Evolutionary conservation across 2,329 filamentous ascomycete species (phyloP), one percentile per base, ranked within the genome.

Genomic region (Calonectria hongkongensis): DNA sequence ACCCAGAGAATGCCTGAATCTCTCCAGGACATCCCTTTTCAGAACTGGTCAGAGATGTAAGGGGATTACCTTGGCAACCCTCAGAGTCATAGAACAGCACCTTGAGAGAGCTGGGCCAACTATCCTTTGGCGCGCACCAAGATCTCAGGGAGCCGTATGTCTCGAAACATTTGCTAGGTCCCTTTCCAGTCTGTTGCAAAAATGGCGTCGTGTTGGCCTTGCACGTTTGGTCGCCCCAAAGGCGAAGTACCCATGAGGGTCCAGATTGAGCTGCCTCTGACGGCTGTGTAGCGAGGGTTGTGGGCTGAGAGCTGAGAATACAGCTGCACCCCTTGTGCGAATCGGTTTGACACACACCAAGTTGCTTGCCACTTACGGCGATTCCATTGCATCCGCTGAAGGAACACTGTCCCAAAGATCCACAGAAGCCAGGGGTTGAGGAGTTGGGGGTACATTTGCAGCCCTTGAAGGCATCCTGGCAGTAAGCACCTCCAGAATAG

Each of bases 291-390:
- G 47, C 25, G 0, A 48, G 47, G 10, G 64, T 58, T 8, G 65
- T 58, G 3, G 65, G 65, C 28, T 58, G 51, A 28, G 51, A 43
- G 51, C 30, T 25, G 15, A 67, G 50, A 13, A 48, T 54, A 18
- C 65, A 60, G 28, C 51, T 67, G 18, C 65, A 67, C 27, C 65
- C 51, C 65, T 58, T 58, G 50, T 67, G 65, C 12, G 65, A 56
- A 3, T 56, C 65, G 25, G 50, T 54, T 27, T 67, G 65, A 10
- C 50, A 67, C 51, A 36, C 50, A 8, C 65, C 65, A 6, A 67
- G 28, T 28, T 48, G 48, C 41, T 58, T 28, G n/a, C 65, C 65
- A 8, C 41, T 41, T 15, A 67, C 65, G 12, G 65, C 65, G 9
- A 58, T 25, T 9, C 65, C 65, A 4, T 47, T 41, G 25, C 65